These are phyloP conservation scores for Metarhizium album DNA, from an alignment of 2,329 filamentous ascomycete species.

Conservation along the genomic window DNA sequence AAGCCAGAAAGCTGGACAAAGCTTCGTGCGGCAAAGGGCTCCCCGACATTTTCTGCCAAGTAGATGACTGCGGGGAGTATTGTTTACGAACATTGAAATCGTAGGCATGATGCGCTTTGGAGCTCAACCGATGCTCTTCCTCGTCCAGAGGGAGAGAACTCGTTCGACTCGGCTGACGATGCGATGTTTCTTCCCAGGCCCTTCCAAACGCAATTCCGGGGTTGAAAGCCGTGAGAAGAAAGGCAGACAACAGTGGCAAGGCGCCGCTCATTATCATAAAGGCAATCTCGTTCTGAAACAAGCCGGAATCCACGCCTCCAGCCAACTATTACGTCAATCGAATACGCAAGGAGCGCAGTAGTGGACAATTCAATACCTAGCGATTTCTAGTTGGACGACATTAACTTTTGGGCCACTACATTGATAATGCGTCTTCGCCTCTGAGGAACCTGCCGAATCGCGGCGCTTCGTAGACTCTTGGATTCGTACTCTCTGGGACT, in stretches of 20 bases:
- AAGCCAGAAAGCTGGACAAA: constrained; percentile 18
- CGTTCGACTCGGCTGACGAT: constrained; percentile 13
- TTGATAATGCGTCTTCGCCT: constrained; percentile 20
- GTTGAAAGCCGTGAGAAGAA: constrained; percentile 25
- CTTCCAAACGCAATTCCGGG: constrained; percentile 28
- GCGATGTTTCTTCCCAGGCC: constrained; percentile 30
- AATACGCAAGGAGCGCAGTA: constrained; percentile 27
- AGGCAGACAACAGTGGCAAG: constrained; percentile 26
- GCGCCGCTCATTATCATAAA: constrained; percentile 30
- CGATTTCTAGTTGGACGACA: background rate
- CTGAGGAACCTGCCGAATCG: constrained; percentile 33
- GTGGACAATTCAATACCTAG: constrained; percentile 27
- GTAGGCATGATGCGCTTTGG: constrained; percentile 21
- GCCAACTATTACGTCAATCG: constrained; percentile 29
- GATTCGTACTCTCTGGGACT: constrained; percentile 27
- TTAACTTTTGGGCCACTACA: too few relatives aligned
- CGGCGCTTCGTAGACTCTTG: constrained; percentile 28
- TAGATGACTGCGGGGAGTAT: constrained; percentile 16
- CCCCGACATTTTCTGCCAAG: constrained; percentile 5
- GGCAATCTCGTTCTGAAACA: constrained; percentile 28
- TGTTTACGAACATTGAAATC: constrained; percentile 23
- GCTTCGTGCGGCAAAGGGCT: constrained; percentile 13
- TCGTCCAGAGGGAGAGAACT: constrained; percentile 11
- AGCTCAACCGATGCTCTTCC: constrained; percentile 3
- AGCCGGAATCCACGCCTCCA: constrained; percentile 20